Percentiles rank a stretch among this genome's conserved stretches.
These are phyloP conservation scores for Lathyrus tuberosus DNA, from an alignment of 306 rosid genomes.

Conservation along the genomic window DNA sequence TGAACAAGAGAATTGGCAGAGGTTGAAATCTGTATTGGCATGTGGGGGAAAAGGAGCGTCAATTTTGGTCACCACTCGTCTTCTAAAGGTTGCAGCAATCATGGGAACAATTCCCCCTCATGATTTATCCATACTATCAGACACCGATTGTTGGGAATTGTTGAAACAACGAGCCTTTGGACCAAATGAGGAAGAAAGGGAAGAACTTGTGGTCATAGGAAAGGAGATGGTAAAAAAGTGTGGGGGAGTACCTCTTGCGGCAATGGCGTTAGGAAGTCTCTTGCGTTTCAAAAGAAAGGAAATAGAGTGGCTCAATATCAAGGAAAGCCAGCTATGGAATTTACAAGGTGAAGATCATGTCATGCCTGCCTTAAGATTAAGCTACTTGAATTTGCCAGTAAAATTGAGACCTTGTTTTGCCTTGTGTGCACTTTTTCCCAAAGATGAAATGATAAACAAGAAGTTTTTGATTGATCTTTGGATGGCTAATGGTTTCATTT, in stretches of 20 bases:
- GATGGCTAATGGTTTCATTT: conserved; percentile 33
- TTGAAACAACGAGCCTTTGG: conserved; percentile 28
- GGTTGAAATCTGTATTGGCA: no score
- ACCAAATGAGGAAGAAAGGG: neutral
- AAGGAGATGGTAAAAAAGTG: conserved; percentile 30
- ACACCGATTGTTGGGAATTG: conserved; percentile 3
- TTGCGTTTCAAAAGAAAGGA: conserved; percentile 12
- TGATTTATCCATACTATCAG: no score
- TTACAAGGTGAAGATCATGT: neutral
- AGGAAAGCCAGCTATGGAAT: conserved; percentile 20
- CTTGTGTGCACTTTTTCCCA: conserved; percentile 12
- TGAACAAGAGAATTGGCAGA: no score
- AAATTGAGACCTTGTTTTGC: conserved; percentile 28
- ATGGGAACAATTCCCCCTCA: no score
- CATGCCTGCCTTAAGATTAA: conserved; percentile 8
- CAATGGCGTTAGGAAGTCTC: conserved; percentile 20
- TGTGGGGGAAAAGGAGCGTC: no score
- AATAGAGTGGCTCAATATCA: neutral
- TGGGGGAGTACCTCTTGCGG: conserved; percentile 32
- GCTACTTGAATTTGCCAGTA: conserved; percentile 19
- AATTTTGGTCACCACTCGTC: no score
- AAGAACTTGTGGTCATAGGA: conserved; percentile 15
- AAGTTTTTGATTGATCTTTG: conserved; percentile 15
- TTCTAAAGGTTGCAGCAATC: no score
- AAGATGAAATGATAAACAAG: neutral